Evolutionary conservation across 129 eudicot genomes (phyloP).

Genomic region (Flaveria brownii): DNA sequence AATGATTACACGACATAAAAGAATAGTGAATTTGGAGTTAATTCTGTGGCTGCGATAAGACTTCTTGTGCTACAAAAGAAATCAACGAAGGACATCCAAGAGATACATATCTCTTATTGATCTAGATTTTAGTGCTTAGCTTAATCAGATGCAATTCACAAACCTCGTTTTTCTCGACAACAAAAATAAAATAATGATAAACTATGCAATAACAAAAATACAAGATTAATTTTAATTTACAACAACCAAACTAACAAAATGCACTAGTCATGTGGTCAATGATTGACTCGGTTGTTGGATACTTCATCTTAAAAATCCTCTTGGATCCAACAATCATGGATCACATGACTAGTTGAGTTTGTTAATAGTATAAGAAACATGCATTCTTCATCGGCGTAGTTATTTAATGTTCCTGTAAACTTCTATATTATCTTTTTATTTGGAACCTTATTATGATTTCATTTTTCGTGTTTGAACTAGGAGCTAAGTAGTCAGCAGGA

Average conservation of each 20-base stretch:
- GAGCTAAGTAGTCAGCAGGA: slow-evolving; percentile 96
- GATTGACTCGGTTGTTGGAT: too few relatives aligned
- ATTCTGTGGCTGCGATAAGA: not conserved
- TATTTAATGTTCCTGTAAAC: not conserved
- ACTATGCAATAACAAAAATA: too few relatives aligned
- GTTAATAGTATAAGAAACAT: not conserved
- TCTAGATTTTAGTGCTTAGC: not conserved
- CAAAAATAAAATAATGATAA: not conserved
- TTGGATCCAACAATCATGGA: too few relatives aligned
- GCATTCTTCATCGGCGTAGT: not conserved
- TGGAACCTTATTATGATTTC: not conserved
- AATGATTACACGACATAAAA: not conserved
- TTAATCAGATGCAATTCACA: not conserved
- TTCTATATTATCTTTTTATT: not conserved
- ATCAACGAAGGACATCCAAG: not conserved
- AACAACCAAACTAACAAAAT: too few relatives aligned
- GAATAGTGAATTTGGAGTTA: not conserved
- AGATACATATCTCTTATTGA: not conserved
- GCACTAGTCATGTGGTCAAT: too few relatives aligned
- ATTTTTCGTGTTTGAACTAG: slow-evolving; percentile 49
- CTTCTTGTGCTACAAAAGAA: not conserved
- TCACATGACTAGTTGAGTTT: too few relatives aligned
- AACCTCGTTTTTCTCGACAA: not conserved
- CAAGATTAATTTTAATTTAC: too few relatives aligned
- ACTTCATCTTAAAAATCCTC: too few relatives aligned